phyloP scores from a whole-genome alignment of 371 early-diverging fungal species.

The Parasitella parasitica region DNA sequence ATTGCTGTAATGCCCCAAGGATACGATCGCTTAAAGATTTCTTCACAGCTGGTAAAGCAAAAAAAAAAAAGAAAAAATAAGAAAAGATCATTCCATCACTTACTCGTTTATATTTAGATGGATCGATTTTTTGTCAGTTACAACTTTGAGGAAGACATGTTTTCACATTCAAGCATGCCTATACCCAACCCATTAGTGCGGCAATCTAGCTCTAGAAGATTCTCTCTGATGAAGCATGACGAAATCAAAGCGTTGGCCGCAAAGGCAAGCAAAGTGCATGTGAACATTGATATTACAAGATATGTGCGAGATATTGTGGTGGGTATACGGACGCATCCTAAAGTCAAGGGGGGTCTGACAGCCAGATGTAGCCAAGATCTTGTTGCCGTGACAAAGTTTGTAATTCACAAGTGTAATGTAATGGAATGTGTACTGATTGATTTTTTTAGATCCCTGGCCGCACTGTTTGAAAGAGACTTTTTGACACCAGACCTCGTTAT shows the following conservation, averaged over 20 bases:
- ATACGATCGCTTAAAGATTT: conserved; percentile 22
- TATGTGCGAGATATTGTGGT: conserved; percentile 67
- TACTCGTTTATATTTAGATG: too few species aligned
- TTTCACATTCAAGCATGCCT: conserved; percentile 9
- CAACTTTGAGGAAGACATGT: conserved; percentile 43
- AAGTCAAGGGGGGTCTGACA: conserved; percentile 61
- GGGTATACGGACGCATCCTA: conserved; percentile 59
- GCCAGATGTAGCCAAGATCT: conserved; percentile 60
- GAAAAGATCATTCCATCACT: not conserved
- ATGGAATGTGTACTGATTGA: not conserved
- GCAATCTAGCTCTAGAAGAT: conserved; percentile 13
- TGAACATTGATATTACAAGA: conserved; percentile 59
- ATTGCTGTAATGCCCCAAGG: conserved; percentile 37
- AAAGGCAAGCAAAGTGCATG: conserved; percentile 47
- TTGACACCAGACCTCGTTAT: conserved; percentile 61
- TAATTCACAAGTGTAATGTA: too few species aligned
- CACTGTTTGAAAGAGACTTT: conserved; percentile 54
- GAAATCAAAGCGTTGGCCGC: conserved; percentile 55
- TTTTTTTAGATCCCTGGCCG: conserved; percentile 47
- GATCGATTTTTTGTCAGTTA: conserved; percentile 58
- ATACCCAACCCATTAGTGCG: not conserved
- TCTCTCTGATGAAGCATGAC: conserved; percentile 34
- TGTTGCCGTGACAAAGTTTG: conserved; percentile 55
- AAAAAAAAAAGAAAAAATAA: not conserved
- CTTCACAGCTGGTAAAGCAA: conserved; percentile 38